phyloP scores from a whole-genome alignment of 2,329 filamentous ascomycete species.

The Teratosphaeria epicoccoides region DNA sequence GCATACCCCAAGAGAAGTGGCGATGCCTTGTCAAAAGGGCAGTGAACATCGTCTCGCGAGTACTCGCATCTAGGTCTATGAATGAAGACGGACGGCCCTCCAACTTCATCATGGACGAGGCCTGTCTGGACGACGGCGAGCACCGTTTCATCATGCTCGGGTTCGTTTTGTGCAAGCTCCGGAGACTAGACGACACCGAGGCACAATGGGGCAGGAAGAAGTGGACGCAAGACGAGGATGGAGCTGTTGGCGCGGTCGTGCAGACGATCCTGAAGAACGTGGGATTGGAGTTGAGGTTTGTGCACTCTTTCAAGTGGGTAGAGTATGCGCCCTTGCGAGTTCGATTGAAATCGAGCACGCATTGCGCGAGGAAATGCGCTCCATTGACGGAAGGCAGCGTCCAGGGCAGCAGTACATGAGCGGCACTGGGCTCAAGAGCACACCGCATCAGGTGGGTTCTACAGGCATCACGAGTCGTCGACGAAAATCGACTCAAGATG shows the following conservation, averaged over 20 bases:
- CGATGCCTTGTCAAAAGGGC: not conserved
- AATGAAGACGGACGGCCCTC: not conserved
- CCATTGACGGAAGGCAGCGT: too few species aligned
- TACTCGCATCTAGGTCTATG: not conserved
- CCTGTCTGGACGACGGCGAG: not conserved
- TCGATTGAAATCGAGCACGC: too few species aligned
- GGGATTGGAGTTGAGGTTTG: not conserved
- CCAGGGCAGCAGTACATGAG: too few species aligned
- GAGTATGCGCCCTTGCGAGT: not conserved
- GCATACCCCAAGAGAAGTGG: not conserved
- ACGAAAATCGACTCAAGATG: too few species aligned
- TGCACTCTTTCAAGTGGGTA: not conserved
- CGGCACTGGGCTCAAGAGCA: too few species aligned
- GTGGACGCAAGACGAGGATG: not conserved
- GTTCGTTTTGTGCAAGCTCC: not conserved
- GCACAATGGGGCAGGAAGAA: not conserved
- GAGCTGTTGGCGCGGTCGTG: not conserved
- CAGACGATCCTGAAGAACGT: not conserved
- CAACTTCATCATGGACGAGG: not conserved
- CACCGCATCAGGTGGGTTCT: too few species aligned
- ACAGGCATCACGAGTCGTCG: too few species aligned
- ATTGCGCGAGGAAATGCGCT: too few species aligned
- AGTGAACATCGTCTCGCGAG: not conserved
- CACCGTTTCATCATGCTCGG: conserved; percentile 1
- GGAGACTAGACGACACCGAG: not conserved